Conservation (phyloP, 2,329 filamentous ascomycete genomes). For the Fusarium sp. region DNA sequence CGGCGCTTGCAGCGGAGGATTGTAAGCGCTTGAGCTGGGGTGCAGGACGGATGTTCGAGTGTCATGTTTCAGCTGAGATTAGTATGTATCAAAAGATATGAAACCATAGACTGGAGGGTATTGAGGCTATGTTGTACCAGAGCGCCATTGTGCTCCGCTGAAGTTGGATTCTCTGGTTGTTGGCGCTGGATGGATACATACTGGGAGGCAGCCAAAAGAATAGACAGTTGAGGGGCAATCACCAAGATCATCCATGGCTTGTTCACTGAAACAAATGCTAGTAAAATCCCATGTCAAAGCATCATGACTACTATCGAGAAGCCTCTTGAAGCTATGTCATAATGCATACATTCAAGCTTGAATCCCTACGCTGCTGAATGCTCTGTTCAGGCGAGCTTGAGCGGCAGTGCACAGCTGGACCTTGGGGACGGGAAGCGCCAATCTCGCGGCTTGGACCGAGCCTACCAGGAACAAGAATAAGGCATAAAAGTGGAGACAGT, state of each 20-base stretch:
- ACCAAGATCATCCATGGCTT: constrained; percentile 11
- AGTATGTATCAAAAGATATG: background rate
- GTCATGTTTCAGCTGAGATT: constrained; percentile 22
- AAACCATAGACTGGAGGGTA: constrained; percentile 7
- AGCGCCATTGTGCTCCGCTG: background rate
- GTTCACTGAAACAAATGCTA: background rate
- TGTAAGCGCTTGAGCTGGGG: constrained; percentile 33
- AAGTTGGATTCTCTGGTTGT: background rate
- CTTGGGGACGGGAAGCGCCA: constrained; percentile 30
- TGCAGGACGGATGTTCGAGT: constrained; percentile 1
- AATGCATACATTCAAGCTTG: constrained; percentile 16
- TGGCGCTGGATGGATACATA: constrained; percentile 2
- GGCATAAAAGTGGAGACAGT: constrained; percentile 12
- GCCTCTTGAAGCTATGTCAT: constrained; percentile 20
- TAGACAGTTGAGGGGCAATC: constrained; percentile 5
- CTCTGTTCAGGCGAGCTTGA: constrained; percentile 32
- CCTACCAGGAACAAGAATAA: constrained; percentile 3
- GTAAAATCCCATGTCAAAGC: background rate
- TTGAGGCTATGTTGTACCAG: background rate
- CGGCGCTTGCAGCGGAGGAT: constrained; percentile 31
- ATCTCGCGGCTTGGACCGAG: constrained; percentile 39
- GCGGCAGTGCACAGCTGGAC: constrained; percentile 39
- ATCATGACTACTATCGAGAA: background rate
- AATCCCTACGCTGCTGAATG: constrained; percentile 44
- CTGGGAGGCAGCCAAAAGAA: constrained; percentile 38